Conservation (phyloP, 2,329 filamentous ascomycete genomes). For the Verticillium albo-atrum region DNA sequence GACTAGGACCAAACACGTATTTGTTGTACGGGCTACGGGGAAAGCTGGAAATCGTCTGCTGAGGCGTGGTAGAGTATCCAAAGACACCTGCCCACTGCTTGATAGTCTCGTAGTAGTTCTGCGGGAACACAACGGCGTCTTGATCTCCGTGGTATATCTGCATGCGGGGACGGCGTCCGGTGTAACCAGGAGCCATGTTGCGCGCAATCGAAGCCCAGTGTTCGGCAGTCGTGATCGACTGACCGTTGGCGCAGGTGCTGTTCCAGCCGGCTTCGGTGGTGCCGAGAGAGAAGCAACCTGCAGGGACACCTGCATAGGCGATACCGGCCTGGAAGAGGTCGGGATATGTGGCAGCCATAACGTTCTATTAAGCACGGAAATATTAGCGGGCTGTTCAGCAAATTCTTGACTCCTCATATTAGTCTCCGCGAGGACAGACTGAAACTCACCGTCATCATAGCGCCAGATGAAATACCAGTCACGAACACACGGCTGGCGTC, state of each 20-base stretch:
- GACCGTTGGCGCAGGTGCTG: constrained; percentile 47
- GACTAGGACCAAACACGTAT: constrained; percentile 30
- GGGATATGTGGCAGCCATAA: constrained; percentile 51
- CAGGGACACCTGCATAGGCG: constrained; percentile 48
- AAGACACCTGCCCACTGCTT: constrained; percentile 52
- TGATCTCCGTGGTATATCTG: constrained; percentile 53
- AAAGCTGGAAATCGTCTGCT: constrained; percentile 21
- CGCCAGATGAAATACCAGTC: constrained; percentile 43
- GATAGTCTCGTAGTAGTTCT: constrained; percentile 53
- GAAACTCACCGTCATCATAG: constrained; percentile 42
- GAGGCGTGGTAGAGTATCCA: constrained; percentile 28
- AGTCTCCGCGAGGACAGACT: too few relatives aligned
- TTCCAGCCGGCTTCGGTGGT: constrained; percentile 45
- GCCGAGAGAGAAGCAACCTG: constrained; percentile 47
- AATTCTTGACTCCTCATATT: background rate
- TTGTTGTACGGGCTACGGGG: constrained; percentile 34
- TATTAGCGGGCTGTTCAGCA: background rate
- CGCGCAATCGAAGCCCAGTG: constrained; percentile 36
- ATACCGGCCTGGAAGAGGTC: constrained; percentile 48
- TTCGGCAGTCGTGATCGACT: constrained; percentile 34
- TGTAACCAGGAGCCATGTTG: constrained; percentile 47
- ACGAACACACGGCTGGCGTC: constrained; percentile 43
- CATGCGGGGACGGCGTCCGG: constrained; percentile 46
- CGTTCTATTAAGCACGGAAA: constrained; percentile 22
- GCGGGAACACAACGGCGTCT: constrained; percentile 44